Percentiles rank a stretch among this genome's conserved stretches.
These are phyloP conservation scores for Cucurbita moschata DNA, from an alignment of 306 rosid genomes.

Conservation along the genomic window DNA sequence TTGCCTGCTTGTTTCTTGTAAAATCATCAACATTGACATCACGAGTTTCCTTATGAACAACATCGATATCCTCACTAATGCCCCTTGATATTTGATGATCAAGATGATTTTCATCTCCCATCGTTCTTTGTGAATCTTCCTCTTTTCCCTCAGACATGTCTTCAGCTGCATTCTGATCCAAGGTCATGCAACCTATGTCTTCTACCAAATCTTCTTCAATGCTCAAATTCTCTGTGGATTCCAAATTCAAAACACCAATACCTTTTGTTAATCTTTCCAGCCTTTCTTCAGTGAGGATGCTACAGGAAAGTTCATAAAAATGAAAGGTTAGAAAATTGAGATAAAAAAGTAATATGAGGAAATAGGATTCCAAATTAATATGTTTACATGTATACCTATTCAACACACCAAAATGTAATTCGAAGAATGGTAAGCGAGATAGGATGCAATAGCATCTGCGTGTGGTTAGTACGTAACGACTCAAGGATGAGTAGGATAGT, in stretches of 20 bases:
- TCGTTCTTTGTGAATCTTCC: conserved; percentile 21
- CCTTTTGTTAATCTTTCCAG: conserved; percentile 68
- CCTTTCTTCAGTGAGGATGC: conserved; percentile 95
- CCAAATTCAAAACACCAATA: conserved; percentile 46
- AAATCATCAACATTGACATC: conserved; percentile 42
- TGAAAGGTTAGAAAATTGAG: conserved; percentile 2
- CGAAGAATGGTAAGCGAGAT: conserved; percentile 85
- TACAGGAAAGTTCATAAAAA: conserved; percentile 27
- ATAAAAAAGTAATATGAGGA: not conserved
- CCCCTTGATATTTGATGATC: conserved; percentile 25
- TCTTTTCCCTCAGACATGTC: conserved; percentile 23
- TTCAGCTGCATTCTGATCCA: conserved; percentile 22
- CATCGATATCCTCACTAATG: conserved; percentile 11
- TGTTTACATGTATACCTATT: conserved; percentile 37
- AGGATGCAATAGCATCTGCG: conserved; percentile 93
- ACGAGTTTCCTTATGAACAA: conserved; percentile 31
- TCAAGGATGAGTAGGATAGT: conserved; percentile 41
- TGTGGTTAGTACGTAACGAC: conserved; percentile 72
- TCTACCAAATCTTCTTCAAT: conserved; percentile 30
- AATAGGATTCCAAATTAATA: not conserved
- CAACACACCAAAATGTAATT: conserved; percentile 85
- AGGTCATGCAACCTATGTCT: conserved; percentile 18
- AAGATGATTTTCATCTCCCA: conserved; percentile 15
- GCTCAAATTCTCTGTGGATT: conserved; percentile 23
- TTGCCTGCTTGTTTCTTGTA: conserved; percentile 43